Evolutionary conservation across 2,329 filamentous ascomycete genomes (phyloP), one percentile per base, ranked within the genome.

Genomic region (Zelopaecilomyces penicillatus): DNA sequence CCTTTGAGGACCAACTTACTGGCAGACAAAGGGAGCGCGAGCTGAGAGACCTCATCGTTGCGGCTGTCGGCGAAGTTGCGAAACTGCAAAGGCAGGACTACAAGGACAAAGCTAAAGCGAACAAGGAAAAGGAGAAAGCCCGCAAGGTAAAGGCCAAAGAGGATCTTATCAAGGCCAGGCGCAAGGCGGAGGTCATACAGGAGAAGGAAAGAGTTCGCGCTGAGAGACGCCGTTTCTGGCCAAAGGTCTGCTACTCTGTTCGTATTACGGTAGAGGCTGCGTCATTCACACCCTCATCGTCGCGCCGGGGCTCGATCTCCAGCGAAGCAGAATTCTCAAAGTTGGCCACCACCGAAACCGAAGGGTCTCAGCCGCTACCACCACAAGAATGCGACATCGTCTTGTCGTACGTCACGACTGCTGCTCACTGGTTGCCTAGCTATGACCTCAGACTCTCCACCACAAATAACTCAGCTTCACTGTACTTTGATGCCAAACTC

Each of bases 361-460:
- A 47, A 41, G 46, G 6, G 2, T 19, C 19, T 19, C 29, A 19
- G 42, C 52, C 27, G 45, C 38, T 60, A 37, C 5, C 38, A 1
- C 39, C 45, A 1, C 41, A 47, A 3, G 42, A 36, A 4, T 75
- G 71, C 55, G 65, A 72, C 42, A 58, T 83, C 5, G 65, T 71
- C 4, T 54, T 83, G n/a, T 76, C 73, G 1, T 83, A 83, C 54
- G 71, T 82, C 32, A 80, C 80, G 0, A 65, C 67, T 6, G 68
- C 69, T 1, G 78, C 78, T 0, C 75, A 65, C 48, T 84, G 80
- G 80, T 63, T 65, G 0, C 77, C 80, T 3, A 75, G 70, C 44
- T 84, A 84, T 57, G 78, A 84, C 52, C 61, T 83, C 34, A 71
- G 71, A 42, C 67, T 85, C n/a, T 76, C 70, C 9, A 80, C 80